These are phyloP conservation scores for Calonectria pseudoturangicola DNA, from an alignment of 2,329 filamentous ascomycete species.

Conservation along the genomic window DNA sequence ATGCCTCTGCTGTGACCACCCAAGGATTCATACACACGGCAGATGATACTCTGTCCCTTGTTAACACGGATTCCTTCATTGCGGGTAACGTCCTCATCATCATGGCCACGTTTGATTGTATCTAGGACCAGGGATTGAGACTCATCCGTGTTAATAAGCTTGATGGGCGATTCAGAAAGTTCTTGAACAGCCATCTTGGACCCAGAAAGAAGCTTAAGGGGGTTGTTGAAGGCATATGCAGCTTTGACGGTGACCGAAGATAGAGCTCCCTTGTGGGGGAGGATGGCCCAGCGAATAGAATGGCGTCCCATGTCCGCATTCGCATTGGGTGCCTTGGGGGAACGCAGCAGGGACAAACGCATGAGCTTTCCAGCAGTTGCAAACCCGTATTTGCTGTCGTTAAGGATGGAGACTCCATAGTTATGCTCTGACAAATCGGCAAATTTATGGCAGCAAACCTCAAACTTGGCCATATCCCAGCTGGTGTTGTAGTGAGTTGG, in stretches of 20 bases:
- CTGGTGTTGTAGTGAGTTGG: conserved; percentile 98
- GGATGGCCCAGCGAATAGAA: conserved; percentile 90
- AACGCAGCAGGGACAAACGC: conserved; percentile 89
- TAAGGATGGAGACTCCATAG: conserved; percentile 94
- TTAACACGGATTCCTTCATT: conserved; percentile 77
- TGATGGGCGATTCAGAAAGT: conserved; percentile 71
- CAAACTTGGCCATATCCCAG: conserved; percentile 99
- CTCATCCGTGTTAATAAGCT: conserved; percentile 75
- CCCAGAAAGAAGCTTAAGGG: conserved; percentile 69
- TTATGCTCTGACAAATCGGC: conserved; percentile 91
- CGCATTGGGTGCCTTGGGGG: conserved; percentile 93
- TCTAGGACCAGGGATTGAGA: conserved; percentile 84
- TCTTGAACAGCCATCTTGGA: conserved; percentile 54
- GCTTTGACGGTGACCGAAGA: conserved; percentile 85
- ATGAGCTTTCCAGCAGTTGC: conserved; percentile 92
- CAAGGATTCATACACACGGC: conserved; percentile 91
- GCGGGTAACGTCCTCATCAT: conserved; percentile 83
- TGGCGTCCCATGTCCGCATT: conserved; percentile 96
- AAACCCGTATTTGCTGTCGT: conserved; percentile 97
- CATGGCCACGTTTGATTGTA: conserved; percentile 93
- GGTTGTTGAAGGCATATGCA: conserved; percentile 93
- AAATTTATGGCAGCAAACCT: conserved; percentile 97
- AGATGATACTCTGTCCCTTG: conserved; percentile 85
- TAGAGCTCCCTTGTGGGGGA: conserved; percentile 86
- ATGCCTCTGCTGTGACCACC: conserved; percentile 86